phyloP scores from a whole-genome alignment of 1,284 basidiomycete species.

The Inonotus hispidus region DNA sequence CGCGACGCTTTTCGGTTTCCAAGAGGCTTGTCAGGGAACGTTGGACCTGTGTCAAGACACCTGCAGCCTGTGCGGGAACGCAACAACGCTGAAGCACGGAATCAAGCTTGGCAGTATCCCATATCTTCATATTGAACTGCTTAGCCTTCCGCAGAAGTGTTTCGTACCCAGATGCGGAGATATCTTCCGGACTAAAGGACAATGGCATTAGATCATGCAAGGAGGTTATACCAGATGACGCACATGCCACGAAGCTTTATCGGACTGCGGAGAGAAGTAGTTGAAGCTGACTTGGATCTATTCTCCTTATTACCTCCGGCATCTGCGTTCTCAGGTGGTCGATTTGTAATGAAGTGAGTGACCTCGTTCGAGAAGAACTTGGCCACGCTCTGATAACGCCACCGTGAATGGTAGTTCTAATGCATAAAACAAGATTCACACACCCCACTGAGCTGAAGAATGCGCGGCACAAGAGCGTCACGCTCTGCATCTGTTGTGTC shows the following conservation, averaged over 20 bases:
- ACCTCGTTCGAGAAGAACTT: constrained; percentile 84
- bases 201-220: constrained; percentile 24
- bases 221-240: constrained; percentile 22
- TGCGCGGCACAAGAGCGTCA: constrained; percentile 39
- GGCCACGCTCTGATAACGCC: constrained; percentile 56
- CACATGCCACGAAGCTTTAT: constrained; percentile 57
- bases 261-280: constrained; percentile 51
- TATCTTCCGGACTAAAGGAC: constrained; percentile 28
- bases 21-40: constrained; percentile 63
- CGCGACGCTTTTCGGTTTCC: constrained; percentile 83
- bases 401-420: constrained; percentile 6
- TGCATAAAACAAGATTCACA: constrained; percentile 31
- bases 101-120: constrained; percentile 72
- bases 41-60: neutral
- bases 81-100: constrained; percentile 66
- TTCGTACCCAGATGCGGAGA: constrained; percentile 32
- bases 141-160: constrained; percentile 73
- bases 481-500: constrained; percentile 59
- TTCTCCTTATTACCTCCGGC: constrained; percentile 64
- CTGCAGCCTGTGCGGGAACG: constrained; percentile 28
- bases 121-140: constrained; percentile 83
- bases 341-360: constrained; percentile 82
- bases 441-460: constrained; percentile 74
- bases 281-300: constrained; percentile 29
- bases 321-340: constrained; percentile 32